Evolutionary conservation across 2,329 filamentous ascomycete genomes (phyloP).

Genomic region (Hortaea werneckii): DNA sequence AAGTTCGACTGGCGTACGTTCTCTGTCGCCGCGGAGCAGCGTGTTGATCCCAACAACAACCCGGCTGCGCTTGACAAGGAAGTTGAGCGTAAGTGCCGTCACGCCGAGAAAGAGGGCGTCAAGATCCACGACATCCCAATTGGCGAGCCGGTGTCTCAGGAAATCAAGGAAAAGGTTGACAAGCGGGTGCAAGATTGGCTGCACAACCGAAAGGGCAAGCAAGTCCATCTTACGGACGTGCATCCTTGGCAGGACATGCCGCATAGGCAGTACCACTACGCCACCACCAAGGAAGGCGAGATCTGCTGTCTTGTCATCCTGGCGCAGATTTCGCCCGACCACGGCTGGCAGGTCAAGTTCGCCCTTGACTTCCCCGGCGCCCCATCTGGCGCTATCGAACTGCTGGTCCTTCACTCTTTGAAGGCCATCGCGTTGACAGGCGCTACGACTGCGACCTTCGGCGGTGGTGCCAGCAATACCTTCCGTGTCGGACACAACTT

Average conservation of each 20-base stretch:
- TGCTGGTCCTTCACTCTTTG: conserved; percentile 64
- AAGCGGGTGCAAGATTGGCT: conserved; percentile 71
- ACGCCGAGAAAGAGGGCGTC: conserved; percentile 73
- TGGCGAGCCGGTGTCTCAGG: conserved; percentile 53
- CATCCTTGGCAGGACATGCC: conserved; percentile 75
- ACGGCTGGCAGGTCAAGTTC: conserved; percentile 94
- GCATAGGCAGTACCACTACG: conserved; percentile 79
- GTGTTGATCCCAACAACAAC: conserved; percentile 64
- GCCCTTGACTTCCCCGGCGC: conserved; percentile 85
- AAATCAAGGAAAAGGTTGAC: conserved; percentile 60
- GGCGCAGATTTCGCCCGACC: conserved; percentile 65
- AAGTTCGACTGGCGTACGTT: conserved; percentile 81
- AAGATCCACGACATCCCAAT: conserved; percentile 64
- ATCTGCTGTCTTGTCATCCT: conserved; percentile 72
- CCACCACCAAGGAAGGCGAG: conserved; percentile 59
- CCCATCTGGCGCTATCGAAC: conserved; percentile 79
- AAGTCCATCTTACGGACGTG: conserved; percentile 85
- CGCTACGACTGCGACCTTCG: conserved; percentile 67
- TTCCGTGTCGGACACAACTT: conserved; percentile 74
- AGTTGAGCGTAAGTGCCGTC: conserved; percentile 64
- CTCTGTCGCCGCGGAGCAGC: conserved; percentile 80
- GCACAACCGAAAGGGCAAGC: conserved; percentile 65
- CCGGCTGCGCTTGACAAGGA: conserved; percentile 54
- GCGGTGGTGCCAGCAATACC: conserved; percentile 65
- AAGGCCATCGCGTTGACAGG: conserved; percentile 49